Base-by-base conservation (phyloP, 2,329 filamentous ascomycete genomes). In the Falciphora oryzae region DNA sequence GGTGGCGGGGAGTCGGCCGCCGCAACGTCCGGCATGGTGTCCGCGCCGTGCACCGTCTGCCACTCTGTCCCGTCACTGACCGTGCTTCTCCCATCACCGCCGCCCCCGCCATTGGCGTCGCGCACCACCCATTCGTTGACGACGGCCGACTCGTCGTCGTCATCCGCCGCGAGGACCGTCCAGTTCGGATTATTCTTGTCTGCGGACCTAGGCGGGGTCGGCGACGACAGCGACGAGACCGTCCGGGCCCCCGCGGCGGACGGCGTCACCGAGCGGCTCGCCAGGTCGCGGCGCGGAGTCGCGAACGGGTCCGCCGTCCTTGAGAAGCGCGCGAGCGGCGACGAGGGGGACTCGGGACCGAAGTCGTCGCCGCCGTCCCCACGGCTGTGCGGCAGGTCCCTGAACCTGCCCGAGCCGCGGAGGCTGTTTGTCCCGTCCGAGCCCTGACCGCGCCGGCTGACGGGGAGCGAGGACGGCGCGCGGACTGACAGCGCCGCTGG, bases 201-300 rank as follows among this genome's bases (percentile, higher is more conserved):
- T 3, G 61, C 62, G 10, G 68, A 60, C 32, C 32, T 10, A 4
- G 44, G n/a, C n/a, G 32, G 32, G 3, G 31, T 28, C 18, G n/a
- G 8, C n/a, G 4, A 44, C 25, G n/a, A 61, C 14, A 25, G 6
- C 22, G 28, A 16, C 14, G 14, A 18, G n/a, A 27, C 31, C 25
- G 59, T 14, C 8, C 2, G 44, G 38, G 14, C 38, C 59, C 3
- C 27, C 16, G 38, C 38, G 3, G 70, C 69, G 4, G 67, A 68
- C 69, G 68, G 70, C 38, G 68, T 68, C 70, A 59, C 75, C 10
- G 73, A 72, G 27, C 71, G 72, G 50, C 75, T 71, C 16, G 75
- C 73, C 4, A 76, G 69, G 22, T 75, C 73, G 53, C 72, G 71
- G 66, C 78, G 77, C 7, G 73, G 72, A 13, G 72, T 68, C 29